phyloP scores from a whole-genome alignment of 768 basidiomycete genomes.

The Podaxis sp. region DNA sequence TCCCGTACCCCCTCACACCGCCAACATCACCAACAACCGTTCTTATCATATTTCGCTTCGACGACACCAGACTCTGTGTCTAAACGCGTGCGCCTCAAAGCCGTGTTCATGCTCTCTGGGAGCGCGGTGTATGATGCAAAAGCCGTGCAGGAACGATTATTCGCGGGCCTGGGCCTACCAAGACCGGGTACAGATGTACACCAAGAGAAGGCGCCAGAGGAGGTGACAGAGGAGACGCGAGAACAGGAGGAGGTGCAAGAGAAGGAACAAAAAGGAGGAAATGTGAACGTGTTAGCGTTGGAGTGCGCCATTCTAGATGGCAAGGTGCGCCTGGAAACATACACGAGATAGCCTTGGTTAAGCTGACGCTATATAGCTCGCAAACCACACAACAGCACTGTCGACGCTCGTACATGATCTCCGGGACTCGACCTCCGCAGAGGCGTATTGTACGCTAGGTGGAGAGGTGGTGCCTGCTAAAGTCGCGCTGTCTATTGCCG shows the following conservation, averaged over 20 bases:
- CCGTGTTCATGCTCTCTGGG: slow-evolving; percentile 77
- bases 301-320: slow-evolving; percentile 80
- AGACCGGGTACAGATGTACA: neutral
- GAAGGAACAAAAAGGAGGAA: slow-evolving; percentile 21
- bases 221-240: neutral
- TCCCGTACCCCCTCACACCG: neutral
- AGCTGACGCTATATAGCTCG: slow-evolving; percentile 22
- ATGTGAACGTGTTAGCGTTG: slow-evolving; percentile 54
- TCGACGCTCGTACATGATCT: slow-evolving; percentile 65
- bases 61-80: slow-evolving; percentile 77
- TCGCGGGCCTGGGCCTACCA: slow-evolving; percentile 13
- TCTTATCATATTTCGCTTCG: slow-evolving; percentile 76
- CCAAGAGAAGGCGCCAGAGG: neutral
- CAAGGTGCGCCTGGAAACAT: slow-evolving; percentile 46
- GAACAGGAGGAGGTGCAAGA: neutral
- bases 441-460: slow-evolving; percentile 81
- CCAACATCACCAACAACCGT: slow-evolving; percentile 36
- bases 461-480: slow-evolving; percentile 71
- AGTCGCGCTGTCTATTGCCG: slow-evolving; percentile 49
- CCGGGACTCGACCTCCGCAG: slow-evolving; percentile 74
- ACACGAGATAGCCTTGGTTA: neutral
- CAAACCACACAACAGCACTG: slow-evolving; percentile 62
- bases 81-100: slow-evolving; percentile 72
- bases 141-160: slow-evolving; percentile 41
- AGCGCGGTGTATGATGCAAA: slow-evolving; percentile 66